Conservation (phyloP, 1,284 basidiomycete genomes). For the Mycena citricolor region DNA sequence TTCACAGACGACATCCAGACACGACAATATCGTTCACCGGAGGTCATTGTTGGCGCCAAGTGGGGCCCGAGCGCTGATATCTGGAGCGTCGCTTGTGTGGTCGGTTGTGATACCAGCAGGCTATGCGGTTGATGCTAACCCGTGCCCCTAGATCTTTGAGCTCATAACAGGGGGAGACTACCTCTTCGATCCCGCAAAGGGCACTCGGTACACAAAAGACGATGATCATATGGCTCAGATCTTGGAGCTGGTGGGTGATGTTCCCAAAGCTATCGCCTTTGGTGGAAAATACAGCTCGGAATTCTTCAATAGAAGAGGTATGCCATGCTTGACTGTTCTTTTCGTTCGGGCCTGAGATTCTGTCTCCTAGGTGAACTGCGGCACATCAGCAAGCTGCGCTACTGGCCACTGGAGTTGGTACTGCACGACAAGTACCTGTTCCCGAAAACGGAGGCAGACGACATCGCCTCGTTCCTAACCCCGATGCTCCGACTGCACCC, state of each 20-base stretch:
- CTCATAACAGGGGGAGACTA: slow-evolving; percentile 90
- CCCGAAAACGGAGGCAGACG: slow-evolving; percentile 78
- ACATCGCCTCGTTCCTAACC: slow-evolving; percentile 79
- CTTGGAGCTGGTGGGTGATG: slow-evolving; percentile 93
- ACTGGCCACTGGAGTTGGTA: slow-evolving; percentile 90
- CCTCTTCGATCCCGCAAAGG: slow-evolving; percentile 82
- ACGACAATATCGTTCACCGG: slow-evolving; percentile 94
- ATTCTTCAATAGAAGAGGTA: slow-evolving; percentile 93
- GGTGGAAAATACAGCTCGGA: slow-evolving; percentile 93
- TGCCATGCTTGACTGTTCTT: slow-evolving; percentile 26
- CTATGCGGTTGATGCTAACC: slow-evolving; percentile 1
- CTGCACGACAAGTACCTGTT: slow-evolving; percentile 97
- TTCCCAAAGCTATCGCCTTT: slow-evolving; percentile 83
- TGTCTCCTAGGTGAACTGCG: slow-evolving; percentile 78
- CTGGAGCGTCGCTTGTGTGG: slow-evolving; percentile 95
- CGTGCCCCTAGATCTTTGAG: slow-evolving; percentile 74
- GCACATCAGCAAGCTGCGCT: slow-evolving; percentile 90
- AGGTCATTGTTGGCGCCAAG: slow-evolving; percentile 92
- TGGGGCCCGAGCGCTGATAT: slow-evolving; percentile 96
- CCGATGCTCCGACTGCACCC: slow-evolving; percentile 93
- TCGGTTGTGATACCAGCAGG: no score
- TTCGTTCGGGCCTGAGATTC: slow-evolving; percentile 3
- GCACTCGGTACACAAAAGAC: slow-evolving; percentile 85
- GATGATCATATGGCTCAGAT: slow-evolving; percentile 99
- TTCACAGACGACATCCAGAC: slow-evolving; percentile 98